Conservation (phyloP, 495 filamentous ascomycete genomes). For the Oidiodendron maius region DNA sequence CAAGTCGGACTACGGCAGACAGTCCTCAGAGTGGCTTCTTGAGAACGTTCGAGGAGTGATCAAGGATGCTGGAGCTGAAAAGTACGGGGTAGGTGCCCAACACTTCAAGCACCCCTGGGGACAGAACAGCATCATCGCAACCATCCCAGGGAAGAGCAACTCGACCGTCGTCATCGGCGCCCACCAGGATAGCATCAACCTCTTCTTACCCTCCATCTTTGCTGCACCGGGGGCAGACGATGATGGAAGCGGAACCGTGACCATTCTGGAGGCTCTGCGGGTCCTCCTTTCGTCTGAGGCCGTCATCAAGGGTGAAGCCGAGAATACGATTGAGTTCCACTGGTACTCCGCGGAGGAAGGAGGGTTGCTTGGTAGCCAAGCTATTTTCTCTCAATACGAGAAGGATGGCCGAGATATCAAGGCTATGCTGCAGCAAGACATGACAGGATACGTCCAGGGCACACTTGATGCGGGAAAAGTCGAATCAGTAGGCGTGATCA, state of each 20-base stretch:
- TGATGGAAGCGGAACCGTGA: constrained; percentile 54
- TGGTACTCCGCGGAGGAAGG: constrained; percentile 94
- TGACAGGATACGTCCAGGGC: constrained; percentile 86
- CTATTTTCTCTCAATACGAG: constrained; percentile 80
- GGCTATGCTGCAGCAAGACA: constrained; percentile 99
- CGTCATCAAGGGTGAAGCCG: constrained; percentile 40
- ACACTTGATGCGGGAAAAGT: constrained; percentile 77
- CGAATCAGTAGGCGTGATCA: constrained; percentile 89
- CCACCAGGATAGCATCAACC: constrained; percentile 44
- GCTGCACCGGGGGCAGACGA: constrained; percentile 59
- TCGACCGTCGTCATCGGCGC: constrained; percentile 73
- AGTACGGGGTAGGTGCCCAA: constrained; percentile 61
- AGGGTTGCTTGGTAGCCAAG: constrained; percentile 61
- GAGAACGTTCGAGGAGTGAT: constrained; percentile 68
- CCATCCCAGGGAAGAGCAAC: constrained; percentile 79
- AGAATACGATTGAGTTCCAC: constrained; percentile 91
- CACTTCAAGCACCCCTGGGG: constrained; percentile 82
- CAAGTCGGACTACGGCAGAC: constrained; percentile 74
- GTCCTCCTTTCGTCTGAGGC: constrained; percentile 44
- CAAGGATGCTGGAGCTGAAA: constrained; percentile 58
- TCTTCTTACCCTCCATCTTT: constrained; percentile 71
- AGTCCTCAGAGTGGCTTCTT: constrained; percentile 88
- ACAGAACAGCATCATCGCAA: constrained; percentile 88
- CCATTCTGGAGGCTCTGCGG: constrained; percentile 56
- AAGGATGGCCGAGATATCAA: constrained; percentile 70